Percentiles rank a stretch among this genome's conserved stretches.
Conservation (phyloP, 257 asterid genomes). For the Jasminum sambac region DNA sequence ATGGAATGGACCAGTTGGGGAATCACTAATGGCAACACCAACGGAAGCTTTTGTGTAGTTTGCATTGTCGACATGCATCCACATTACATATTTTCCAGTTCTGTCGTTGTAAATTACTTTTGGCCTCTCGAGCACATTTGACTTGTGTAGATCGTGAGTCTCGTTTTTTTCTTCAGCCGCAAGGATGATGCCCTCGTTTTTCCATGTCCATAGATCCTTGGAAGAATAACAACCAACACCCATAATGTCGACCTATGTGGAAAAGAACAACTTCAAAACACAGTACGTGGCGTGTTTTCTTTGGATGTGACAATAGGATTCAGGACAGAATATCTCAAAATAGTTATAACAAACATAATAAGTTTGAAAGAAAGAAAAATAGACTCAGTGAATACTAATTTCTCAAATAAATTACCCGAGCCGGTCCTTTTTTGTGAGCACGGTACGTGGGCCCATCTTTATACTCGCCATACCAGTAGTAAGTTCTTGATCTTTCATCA, state of each 20-base stretch:
- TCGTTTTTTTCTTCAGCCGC: slow-evolving; percentile 66
- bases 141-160: slow-evolving; percentile 82
- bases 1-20: slow-evolving; percentile 76
- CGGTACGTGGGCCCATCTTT: slow-evolving; percentile 98
- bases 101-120: slow-evolving; percentile 84
- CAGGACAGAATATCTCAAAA: no score
- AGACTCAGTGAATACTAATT: not conserved
- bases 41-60: slow-evolving; percentile 92
- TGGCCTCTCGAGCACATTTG: slow-evolving; percentile 91
- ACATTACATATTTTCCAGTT: slow-evolving; percentile 76
- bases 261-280: not conserved
- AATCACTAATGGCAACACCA: slow-evolving; percentile 71
- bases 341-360: no score
- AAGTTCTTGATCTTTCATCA: slow-evolving; percentile 62
- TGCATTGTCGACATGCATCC: slow-evolving; percentile 94
- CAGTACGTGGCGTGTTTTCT: no score
- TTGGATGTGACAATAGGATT: no score
- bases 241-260: slow-evolving; percentile 80
- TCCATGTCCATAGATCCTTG: slow-evolving; percentile 91
- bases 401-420: slow-evolving; percentile 57
- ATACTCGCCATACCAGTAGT: slow-evolving; percentile 97
- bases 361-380: not conserved
- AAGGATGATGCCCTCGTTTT: slow-evolving; percentile 88
- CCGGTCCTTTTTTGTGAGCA: slow-evolving; percentile 92
- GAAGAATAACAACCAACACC: slow-evolving; percentile 99